A percentile compares a stretch with the other conserved stretches of the same genome.
These are phyloP conservation scores for Pythium diclinum DNA, from an alignment of 352 stramenopile genomes.

Conservation along the genomic window DNA sequence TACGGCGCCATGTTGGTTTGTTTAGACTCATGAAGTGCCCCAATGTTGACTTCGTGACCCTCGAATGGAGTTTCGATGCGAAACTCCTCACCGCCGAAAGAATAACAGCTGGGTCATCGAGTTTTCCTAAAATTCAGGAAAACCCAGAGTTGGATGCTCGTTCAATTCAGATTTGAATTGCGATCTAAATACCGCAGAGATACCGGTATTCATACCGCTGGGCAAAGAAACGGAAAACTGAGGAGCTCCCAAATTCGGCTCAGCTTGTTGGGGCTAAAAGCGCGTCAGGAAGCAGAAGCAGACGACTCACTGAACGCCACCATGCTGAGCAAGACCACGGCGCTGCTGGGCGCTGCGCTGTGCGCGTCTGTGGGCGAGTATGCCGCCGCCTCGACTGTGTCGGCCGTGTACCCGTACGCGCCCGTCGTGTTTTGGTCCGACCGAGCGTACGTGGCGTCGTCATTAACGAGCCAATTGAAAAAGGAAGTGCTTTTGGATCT, in stretches of 20 bases:
- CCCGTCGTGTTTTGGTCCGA: constrained; percentile 69
- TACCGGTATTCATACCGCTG: constrained; percentile 16
- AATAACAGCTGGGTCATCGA: not conserved
- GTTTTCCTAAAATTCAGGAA: not conserved
- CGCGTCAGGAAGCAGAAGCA: not conserved
- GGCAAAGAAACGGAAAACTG: constrained; percentile 24
- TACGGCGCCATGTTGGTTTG: no score
- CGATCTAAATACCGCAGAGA: not conserved
- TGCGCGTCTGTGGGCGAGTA: constrained; percentile 22
- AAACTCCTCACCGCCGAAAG: not conserved
- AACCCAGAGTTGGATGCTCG: no score
- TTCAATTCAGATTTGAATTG: constrained; percentile 26
- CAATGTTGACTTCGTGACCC: no score
- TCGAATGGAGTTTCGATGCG: not conserved
- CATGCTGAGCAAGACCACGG: constrained; percentile 17
- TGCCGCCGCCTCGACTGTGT: constrained; percentile 14
- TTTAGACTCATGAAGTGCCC: no score
- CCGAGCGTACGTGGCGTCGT: constrained; percentile 42
- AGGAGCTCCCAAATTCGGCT: constrained; percentile 4
- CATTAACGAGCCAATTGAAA: not conserved
- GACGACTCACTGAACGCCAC: constrained; percentile 1
- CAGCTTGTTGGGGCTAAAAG: not conserved
- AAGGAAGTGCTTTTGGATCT: not conserved
- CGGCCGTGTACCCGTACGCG: constrained; percentile 45
- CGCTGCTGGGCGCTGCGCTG: constrained; percentile 18